phyloP scores from a whole-genome alignment of 2,329 filamentous ascomycete genomes.

The Alternaria novae-zelandiae region DNA sequence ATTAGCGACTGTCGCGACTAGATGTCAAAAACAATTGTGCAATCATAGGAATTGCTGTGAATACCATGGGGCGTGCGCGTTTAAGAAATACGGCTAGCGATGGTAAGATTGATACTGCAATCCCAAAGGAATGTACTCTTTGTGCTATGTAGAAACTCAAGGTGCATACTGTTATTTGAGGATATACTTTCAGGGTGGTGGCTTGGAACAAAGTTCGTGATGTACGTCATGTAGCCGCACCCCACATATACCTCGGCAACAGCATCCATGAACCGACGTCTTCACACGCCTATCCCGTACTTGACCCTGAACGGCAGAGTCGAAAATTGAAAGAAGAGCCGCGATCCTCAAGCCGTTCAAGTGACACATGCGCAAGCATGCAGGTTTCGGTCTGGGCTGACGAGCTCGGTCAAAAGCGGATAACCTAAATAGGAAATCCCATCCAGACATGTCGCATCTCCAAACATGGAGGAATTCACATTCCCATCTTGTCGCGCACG shows the following conservation, averaged over 20 bases:
- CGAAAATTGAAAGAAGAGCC: not conserved
- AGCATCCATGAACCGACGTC: not conserved
- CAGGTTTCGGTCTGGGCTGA: not conserved
- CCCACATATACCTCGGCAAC: not conserved
- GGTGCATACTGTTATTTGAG: not conserved
- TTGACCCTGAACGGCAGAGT: not conserved
- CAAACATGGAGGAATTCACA: not conserved
- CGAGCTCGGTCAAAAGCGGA: not conserved
- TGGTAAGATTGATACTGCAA: not conserved
- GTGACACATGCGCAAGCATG: not conserved
- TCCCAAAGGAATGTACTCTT: not conserved
- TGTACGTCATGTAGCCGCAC: not conserved
- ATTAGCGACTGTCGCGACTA: not conserved
- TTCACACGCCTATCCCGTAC: not conserved
- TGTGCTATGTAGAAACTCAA: not conserved
- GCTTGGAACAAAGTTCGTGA: not conserved
- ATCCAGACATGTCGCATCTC: not conserved
- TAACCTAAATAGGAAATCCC: not conserved
- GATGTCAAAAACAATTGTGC: not conserved
- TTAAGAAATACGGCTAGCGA: not conserved
- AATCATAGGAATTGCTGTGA: not conserved
- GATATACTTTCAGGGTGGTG: not conserved
- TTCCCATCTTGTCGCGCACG: slow-evolving; percentile 19
- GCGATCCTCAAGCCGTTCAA: not conserved
- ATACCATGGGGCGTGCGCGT: not conserved